Conservation (phyloP, 768 basidiomycete genomes). For the Pulveroboletus sp. region DNA sequence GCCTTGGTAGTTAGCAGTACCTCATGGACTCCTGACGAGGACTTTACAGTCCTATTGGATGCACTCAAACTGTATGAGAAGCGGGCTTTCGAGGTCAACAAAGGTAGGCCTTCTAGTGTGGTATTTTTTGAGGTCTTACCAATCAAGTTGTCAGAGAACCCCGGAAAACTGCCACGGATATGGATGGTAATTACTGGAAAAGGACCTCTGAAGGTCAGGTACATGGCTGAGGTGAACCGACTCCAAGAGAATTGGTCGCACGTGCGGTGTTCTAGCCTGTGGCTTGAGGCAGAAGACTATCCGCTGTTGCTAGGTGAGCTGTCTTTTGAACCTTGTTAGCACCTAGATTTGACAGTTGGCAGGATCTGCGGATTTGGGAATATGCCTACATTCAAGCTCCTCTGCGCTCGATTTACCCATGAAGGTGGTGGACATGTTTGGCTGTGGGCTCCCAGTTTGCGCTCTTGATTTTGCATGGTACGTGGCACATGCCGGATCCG, state of each 20-base stretch:
- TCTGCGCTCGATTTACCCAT: slow-evolving; percentile 92
- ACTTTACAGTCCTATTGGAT: slow-evolving; percentile 78
- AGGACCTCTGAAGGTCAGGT: slow-evolving; percentile 68
- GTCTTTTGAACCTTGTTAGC: background rate
- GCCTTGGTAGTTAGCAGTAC: slow-evolving; percentile 89
- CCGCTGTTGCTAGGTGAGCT: slow-evolving; percentile 72
- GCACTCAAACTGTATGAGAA: slow-evolving; percentile 70
- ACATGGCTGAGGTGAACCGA: slow-evolving; percentile 63
- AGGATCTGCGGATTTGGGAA: slow-evolving; percentile 90
- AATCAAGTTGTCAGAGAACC: slow-evolving; percentile 9
- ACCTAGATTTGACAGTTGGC: background rate
- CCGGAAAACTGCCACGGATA: slow-evolving; percentile 58
- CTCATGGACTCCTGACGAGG: slow-evolving; percentile 97
- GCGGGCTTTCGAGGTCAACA: slow-evolving; percentile 39
- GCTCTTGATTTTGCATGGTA: slow-evolving; percentile 85
- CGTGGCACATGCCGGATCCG: slow-evolving; percentile 16
- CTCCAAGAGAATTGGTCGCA: slow-evolving; percentile 65
- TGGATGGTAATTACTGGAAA: slow-evolving; percentile 88
- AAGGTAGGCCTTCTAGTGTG: slow-evolving; percentile 2
- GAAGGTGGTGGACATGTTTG: slow-evolving; percentile 99
- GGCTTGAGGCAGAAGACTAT: slow-evolving; percentile 90
- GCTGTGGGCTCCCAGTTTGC: slow-evolving; percentile 90
- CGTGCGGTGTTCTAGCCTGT: slow-evolving; percentile 76
- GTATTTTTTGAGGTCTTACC: background rate
- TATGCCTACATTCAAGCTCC: slow-evolving; percentile 87